These are phyloP conservation scores for Dicorynia guianensis DNA, from an alignment of 306 rosid species.

Conservation along the genomic window DNA sequence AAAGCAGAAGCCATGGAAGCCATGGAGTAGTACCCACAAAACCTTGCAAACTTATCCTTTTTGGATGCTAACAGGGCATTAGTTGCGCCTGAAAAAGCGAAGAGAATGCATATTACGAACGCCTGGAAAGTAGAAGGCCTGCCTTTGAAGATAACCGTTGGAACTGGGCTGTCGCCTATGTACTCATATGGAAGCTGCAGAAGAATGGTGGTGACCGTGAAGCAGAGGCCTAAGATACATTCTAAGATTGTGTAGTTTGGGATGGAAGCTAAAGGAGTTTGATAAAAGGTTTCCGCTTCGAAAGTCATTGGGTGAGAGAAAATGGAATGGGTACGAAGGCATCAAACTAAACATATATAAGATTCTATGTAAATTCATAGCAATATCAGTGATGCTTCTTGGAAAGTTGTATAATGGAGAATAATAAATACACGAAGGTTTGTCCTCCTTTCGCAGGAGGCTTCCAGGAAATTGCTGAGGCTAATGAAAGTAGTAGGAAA, in stretches of 20 bases:
- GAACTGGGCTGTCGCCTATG: constrained; percentile 44
- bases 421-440: neutral
- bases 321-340: neutral
- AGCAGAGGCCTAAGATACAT: constrained; percentile 37
- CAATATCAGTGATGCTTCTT: constrained; percentile 29
- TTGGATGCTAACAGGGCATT: constrained; percentile 34
- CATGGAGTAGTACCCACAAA: constrained; percentile 40
- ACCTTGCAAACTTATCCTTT: constrained; percentile 14
- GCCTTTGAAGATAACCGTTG: constrained; percentile 42
- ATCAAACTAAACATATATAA: neutral
- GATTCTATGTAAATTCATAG: constrained; percentile 6
- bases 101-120: constrained; percentile 41
- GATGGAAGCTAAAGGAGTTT: constrained; percentile 4
- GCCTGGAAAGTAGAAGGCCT: constrained; percentile 48
- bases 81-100: constrained; percentile 47
- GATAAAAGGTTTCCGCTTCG: constrained; percentile 3
- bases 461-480: constrained; percentile 11
- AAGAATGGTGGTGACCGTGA: constrained; percentile 35
- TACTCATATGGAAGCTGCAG: constrained; percentile 43
- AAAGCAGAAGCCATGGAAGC: constrained; percentile 48
- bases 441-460: neutral
- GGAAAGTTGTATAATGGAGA: too few species aligned
- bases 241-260: constrained; percentile 31
- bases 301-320: constrained; percentile 19
- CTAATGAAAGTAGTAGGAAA: neutral